Evolutionary conservation across 1,139 yeast species (phyloP).

Genomic region (Scheffersomyces titani): DNA sequence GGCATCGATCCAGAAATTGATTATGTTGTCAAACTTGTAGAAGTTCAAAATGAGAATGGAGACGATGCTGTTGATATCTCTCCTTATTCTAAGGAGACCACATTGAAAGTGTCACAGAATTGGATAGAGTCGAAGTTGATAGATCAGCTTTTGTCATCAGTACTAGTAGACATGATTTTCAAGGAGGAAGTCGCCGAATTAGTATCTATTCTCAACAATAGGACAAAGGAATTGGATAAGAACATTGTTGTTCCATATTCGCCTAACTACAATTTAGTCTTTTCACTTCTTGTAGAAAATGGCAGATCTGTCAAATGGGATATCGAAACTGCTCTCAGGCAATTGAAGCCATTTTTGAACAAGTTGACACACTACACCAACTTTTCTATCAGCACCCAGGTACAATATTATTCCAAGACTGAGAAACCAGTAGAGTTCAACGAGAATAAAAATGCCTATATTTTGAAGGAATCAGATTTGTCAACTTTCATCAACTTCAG

Average conservation of each 20-base stretch:
- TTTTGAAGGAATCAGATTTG: constrained; percentile 47
- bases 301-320: constrained; percentile 46
- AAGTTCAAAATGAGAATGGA: background rate
- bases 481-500: constrained; percentile 75
- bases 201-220: constrained; percentile 2
- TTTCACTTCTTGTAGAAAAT: constrained; percentile 53
- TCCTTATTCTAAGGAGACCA: constrained; percentile 33
- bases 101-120: constrained; percentile 26
- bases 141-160: constrained; percentile 32
- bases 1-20: constrained; percentile 12
- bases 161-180: constrained; percentile 40
- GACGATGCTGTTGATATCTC: constrained; percentile 20
- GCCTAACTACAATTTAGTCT: constrained; percentile 64
- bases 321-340: constrained; percentile 26
- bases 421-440: constrained; percentile 26
- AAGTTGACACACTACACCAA: constrained; percentile 55
- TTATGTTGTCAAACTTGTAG: constrained; percentile 26
- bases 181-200: constrained; percentile 20
- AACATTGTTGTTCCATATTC: constrained; percentile 56
- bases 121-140: constrained; percentile 30
- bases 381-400: constrained; percentile 77
- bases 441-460: constrained; percentile 28
- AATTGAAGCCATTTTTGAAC: constrained; percentile 29
- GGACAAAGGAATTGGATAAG: constrained; percentile 16
- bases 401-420: constrained; percentile 64